Evolutionary conservation across 768 basidiomycete species (phyloP).

Genomic region (Suillus discolor): DNA sequence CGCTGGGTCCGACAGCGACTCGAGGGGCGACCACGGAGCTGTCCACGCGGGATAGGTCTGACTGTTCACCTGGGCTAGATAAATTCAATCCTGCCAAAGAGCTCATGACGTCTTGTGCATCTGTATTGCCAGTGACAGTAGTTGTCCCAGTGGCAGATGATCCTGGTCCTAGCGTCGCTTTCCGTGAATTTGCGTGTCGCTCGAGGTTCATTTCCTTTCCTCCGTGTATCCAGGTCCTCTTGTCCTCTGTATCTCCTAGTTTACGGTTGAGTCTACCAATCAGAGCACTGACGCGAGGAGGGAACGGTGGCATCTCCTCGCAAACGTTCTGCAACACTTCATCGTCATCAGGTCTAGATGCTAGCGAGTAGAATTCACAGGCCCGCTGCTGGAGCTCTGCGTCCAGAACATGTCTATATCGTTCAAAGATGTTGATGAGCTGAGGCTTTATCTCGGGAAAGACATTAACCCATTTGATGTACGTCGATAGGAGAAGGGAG

Average conservation of each 20-base stretch:
- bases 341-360: conserved; percentile 84
- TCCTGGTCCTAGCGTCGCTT: conserved; percentile 39
- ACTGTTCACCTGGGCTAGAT: conserved; percentile 33
- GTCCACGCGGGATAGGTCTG: conserved; percentile 18
- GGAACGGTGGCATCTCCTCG: conserved; percentile 99
- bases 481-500: conserved; percentile 91
- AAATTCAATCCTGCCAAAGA: conserved; percentile 86
- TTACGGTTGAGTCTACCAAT: conserved; percentile 87
- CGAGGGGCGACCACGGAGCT: conserved; percentile 49
- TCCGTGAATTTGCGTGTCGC: conserved; percentile 60
- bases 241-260: conserved; percentile 91
- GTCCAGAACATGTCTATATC: conserved; percentile 96
- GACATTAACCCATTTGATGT: conserved; percentile 99
- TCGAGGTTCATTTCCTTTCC: conserved; percentile 92
- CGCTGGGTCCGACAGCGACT: conserved; percentile 64
- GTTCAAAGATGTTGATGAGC: conserved; percentile 92
- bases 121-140: conserved; percentile 35
- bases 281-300: conserved; percentile 89
- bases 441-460: conserved; percentile 98
- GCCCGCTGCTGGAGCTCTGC: conserved; percentile 97
- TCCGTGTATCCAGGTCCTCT: conserved; percentile 93
- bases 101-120: conserved; percentile 60
- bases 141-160: conserved; percentile 39
- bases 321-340: conserved; percentile 92
- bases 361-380: conserved; percentile 94